These are phyloP conservation scores for Suhomyces kunorum DNA, from an alignment of 1,139 yeast species.

Conservation along the genomic window DNA sequence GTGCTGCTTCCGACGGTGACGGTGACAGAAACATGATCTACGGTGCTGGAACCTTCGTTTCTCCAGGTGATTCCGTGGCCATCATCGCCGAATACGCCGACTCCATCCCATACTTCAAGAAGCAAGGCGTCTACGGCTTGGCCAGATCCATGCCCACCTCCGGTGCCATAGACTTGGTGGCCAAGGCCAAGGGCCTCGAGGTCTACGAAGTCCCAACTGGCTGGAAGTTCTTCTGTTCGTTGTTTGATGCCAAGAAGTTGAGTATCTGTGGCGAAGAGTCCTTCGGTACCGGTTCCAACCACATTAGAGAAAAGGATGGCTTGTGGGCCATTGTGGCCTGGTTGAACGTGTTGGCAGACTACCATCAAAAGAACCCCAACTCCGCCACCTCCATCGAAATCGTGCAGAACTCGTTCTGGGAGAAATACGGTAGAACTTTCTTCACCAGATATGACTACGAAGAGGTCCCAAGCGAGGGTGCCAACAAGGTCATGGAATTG, in stretches of 20 bases:
- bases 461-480: constrained; percentile 75
- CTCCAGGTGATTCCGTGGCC: constrained; percentile 98
- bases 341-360: constrained; percentile 91
- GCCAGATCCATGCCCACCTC: constrained; percentile 99
- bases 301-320: constrained; percentile 96
- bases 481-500: constrained; percentile 63
- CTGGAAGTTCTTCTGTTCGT: constrained; percentile 96
- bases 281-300: constrained; percentile 97
- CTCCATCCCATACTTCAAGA: constrained; percentile 84
- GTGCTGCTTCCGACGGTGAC: constrained; percentile 99
- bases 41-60: constrained; percentile 92
- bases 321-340: constrained; percentile 97
- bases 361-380: constrained; percentile 58
- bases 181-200: constrained; percentile 69
- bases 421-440: constrained; percentile 93
- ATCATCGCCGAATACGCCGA: constrained; percentile 92
- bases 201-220: constrained; percentile 98
- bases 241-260: constrained; percentile 88
- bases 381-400: constrained; percentile 66
- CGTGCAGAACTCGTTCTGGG: constrained; percentile 88
- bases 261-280: constrained; percentile 98
- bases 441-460: constrained; percentile 96
- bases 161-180: constrained; percentile 91
- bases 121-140: constrained; percentile 84
- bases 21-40: constrained; percentile 99